Evolutionary conservation across 208 protist species (phyloP).

Genomic region (Phytomonas francai): DNA sequence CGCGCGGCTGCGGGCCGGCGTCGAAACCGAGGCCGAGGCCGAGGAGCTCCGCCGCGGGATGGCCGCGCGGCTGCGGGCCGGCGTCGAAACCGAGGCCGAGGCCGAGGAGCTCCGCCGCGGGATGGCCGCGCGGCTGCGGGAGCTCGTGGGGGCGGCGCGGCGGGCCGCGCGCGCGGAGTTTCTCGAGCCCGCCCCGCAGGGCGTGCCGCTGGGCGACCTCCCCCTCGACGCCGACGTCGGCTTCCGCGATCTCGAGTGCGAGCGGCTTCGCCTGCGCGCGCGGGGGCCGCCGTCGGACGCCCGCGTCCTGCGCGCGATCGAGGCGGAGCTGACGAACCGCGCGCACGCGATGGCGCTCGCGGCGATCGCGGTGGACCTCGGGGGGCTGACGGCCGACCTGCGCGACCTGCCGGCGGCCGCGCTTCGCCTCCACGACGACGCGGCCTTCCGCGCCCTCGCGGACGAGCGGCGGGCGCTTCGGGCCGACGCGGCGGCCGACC

Average conservation of each 20-base stretch:
- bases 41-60: constrained; percentile 28
- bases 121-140: constrained; percentile 62
- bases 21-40: neutral
- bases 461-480: constrained; percentile 17
- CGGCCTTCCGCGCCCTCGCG: constrained; percentile 33
- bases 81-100: constrained; percentile 7
- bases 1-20: constrained; percentile 23
- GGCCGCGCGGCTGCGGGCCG: constrained; percentile 52
- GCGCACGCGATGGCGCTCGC: constrained; percentile 52
- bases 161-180: constrained; percentile 33
- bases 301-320: constrained; percentile 43
- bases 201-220: constrained; percentile 36
- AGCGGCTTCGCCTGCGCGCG: constrained; percentile 57
- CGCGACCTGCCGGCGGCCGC: constrained; percentile 39
- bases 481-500: constrained; percentile 39
- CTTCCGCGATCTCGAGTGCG: constrained; percentile 61
- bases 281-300: constrained; percentile 45
- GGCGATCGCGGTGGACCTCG: constrained; percentile 55
- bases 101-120: constrained; percentile 14
- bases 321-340: constrained; percentile 60
- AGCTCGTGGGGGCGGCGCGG: constrained; percentile 41
- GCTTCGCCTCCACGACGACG: constrained; percentile 53
- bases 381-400: constrained; percentile 33
- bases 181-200: constrained; percentile 40
- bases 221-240: constrained; percentile 33